Evolutionary conservation across 345 rosid genomes (phyloP).

Genomic region (Bruguiera parviflora): DNA sequence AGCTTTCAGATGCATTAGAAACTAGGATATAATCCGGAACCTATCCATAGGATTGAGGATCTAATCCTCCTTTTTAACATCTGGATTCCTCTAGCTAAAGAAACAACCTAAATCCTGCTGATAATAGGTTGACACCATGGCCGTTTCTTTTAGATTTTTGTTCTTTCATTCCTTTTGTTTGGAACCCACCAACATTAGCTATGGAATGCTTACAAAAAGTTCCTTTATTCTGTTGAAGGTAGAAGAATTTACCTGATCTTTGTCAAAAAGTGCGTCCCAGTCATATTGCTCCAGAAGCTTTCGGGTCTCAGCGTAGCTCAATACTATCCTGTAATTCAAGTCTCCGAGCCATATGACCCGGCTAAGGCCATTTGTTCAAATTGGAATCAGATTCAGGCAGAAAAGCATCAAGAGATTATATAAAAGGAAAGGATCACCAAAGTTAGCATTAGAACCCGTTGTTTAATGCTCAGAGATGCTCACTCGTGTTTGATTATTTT

Average conservation of each 20-base stretch:
- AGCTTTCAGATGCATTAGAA: too few relatives aligned
- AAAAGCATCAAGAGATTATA: background rate
- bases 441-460: background rate
- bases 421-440: too few relatives aligned
- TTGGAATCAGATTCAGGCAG: background rate
- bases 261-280: slow-evolving; percentile 66
- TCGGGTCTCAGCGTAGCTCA: slow-evolving; percentile 72
- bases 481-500: slow-evolving; percentile 78
- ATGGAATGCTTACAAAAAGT: too few relatives aligned
- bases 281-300: slow-evolving; percentile 51
- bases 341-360: slow-evolving; percentile 93
- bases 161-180: too few relatives aligned
- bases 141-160: too few relatives aligned
- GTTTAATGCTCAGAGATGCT: slow-evolving; percentile 24
- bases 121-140: too few relatives aligned
- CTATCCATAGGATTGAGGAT: too few relatives aligned
- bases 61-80: too few relatives aligned
- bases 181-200: too few relatives aligned
- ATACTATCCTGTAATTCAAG: slow-evolving; percentile 85
- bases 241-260: slow-evolving; percentile 73
- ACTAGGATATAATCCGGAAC: too few relatives aligned
- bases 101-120: too few relatives aligned
- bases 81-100: too few relatives aligned
- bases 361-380: slow-evolving; percentile 32
- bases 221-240: slow-evolving; percentile 1